Conservation (phyloP, 1,284 basidiomycete genomes). For the Cerioporus squamosus region DNA sequence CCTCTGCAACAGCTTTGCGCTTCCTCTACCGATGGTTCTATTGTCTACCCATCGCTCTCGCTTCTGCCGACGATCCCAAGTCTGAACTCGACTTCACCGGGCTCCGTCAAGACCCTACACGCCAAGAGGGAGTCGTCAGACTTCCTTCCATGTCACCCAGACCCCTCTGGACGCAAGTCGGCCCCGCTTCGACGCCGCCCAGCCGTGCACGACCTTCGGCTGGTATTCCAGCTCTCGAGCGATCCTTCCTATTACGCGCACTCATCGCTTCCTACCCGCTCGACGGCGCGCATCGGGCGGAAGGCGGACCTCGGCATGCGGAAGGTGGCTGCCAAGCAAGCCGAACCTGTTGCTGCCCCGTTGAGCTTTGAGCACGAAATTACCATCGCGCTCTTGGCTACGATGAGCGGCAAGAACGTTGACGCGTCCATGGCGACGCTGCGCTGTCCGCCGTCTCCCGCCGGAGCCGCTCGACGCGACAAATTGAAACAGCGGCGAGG, state of each 20-base stretch:
- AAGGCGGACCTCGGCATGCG: background rate
- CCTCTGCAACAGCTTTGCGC: too few relatives aligned
- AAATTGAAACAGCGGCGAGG: background rate
- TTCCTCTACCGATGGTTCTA: background rate
- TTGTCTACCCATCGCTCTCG: background rate
- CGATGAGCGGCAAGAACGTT: conserved; percentile 9
- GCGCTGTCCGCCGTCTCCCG: background rate
- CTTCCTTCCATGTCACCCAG: background rate
- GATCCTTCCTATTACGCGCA: background rate
- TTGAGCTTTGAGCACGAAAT: conserved; percentile 27
- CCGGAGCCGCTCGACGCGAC: too few relatives aligned
- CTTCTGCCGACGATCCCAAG: conserved; percentile 10
- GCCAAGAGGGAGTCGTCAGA: background rate
- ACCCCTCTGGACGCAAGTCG: background rate
- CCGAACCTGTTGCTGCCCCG: background rate
- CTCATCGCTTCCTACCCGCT: background rate
- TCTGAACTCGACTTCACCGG: background rate
- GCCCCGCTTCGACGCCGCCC: conserved; percentile 17
- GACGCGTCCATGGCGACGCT: background rate
- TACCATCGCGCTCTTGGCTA: conserved; percentile 24
- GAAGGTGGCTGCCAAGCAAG: background rate
- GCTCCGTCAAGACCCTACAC: background rate
- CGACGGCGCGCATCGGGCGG: background rate
- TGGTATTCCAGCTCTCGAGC: conserved; percentile 14
- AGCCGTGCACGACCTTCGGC: conserved; percentile 19